Percentiles rank a stretch among this genome's conserved stretches.
phyloP scores from a whole-genome alignment of 805 yeast genomes.

The Starmerella lactis-condensi region DNA sequence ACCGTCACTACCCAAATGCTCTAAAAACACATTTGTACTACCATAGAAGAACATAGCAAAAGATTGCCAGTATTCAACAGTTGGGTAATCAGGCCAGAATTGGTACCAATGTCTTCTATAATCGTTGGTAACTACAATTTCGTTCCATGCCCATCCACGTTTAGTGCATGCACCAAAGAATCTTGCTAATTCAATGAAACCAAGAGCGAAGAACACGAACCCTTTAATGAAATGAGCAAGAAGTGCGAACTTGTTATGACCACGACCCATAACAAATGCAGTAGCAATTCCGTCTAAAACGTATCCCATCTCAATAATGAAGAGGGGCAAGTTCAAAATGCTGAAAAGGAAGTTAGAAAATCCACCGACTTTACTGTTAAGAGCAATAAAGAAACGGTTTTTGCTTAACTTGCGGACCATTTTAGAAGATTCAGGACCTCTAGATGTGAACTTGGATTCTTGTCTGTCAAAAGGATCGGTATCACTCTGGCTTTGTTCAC shows the following conservation, averaged over 20 bases:
- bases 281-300: slow-evolving; percentile 42
- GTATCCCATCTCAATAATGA: slow-evolving; percentile 41
- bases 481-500: slow-evolving; percentile 8
- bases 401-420: slow-evolving; percentile 10
- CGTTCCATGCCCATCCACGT: slow-evolving; percentile 86
- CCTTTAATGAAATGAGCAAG: slow-evolving; percentile 95
- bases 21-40: slow-evolving; percentile 71
- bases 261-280: slow-evolving; percentile 53
- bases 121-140: slow-evolving; percentile 3
- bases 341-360: slow-evolving; percentile 29
- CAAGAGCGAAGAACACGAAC: slow-evolving; percentile 63
- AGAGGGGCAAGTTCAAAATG: slow-evolving; percentile 43
- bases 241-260: slow-evolving; percentile 49
- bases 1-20: slow-evolving; percentile 70
- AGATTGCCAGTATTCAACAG: slow-evolving; percentile 76
- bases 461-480: slow-evolving; percentile 2
- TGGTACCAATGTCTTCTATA: slow-evolving; percentile 1
- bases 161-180: slow-evolving; percentile 64
- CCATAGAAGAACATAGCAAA: slow-evolving; percentile 75
- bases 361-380: slow-evolving; percentile 18
- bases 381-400: slow-evolving; percentile 12
- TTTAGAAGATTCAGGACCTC: slow-evolving; percentile 6
- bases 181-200: slow-evolving; percentile 64
- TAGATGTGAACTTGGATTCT: slow-evolving; percentile 7
- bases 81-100: slow-evolving; percentile 29